Conservation (phyloP, 805 yeast genomes). For the Candida patagonica region DNA sequence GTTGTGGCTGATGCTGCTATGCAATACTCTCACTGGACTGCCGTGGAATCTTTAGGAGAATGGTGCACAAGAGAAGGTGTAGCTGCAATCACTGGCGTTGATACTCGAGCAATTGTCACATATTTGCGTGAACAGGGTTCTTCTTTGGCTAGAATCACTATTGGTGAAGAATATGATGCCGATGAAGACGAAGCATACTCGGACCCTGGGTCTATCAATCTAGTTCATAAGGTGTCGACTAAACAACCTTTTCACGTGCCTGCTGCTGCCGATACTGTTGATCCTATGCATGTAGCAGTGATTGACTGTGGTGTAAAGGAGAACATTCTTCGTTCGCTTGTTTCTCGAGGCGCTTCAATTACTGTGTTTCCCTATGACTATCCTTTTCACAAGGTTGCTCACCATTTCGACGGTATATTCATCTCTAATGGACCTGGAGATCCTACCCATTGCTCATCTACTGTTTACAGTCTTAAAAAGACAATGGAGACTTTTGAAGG, state of each 20-base stretch:
- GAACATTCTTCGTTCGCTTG: constrained; percentile 89
- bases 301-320: constrained; percentile 98
- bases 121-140: constrained; percentile 95
- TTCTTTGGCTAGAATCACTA: constrained; percentile 77
- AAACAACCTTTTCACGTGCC: constrained; percentile 88
- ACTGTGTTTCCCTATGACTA: constrained; percentile 96
- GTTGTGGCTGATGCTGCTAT: constrained; percentile 94
- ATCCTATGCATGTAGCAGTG: constrained; percentile 75
- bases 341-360: constrained; percentile 88
- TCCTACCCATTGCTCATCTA: constrained; percentile 80
- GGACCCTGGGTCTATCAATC: constrained; percentile 82
- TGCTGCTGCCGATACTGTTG: constrained; percentile 40
- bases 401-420: constrained; percentile 89
- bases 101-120: constrained; percentile 89
- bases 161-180: constrained; percentile 87
- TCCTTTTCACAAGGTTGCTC: constrained; percentile 84
- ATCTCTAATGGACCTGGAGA: constrained; percentile 97
- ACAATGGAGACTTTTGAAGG: constrained; percentile 60
- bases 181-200: constrained; percentile 84
- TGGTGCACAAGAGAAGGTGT: constrained; percentile 98
- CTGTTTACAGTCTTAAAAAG: constrained; percentile 63
- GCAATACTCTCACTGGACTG: constrained; percentile 99
- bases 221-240: constrained; percentile 90
- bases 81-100: constrained; percentile 94
- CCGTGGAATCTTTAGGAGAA: constrained; percentile 86